A percentile compares a stretch with the other conserved stretches of the same genome.
These are phyloP conservation scores for Evernia prunastri DNA, from an alignment of 495 filamentous ascomycete species.

Conservation along the genomic window DNA sequence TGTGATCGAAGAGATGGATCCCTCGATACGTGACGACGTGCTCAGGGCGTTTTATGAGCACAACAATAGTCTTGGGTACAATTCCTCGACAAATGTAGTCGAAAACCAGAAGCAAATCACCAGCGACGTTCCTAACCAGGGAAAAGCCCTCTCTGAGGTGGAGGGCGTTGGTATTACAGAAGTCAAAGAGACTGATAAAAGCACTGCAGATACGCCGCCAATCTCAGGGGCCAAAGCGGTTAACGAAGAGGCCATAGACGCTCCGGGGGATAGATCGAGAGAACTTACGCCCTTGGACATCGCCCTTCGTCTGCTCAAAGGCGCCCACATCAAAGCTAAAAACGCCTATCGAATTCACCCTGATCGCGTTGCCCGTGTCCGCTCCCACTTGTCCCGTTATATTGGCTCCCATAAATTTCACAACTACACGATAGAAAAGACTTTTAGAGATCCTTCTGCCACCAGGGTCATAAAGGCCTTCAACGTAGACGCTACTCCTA, in stretches of 20 bases:
- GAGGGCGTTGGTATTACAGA: not conserved
- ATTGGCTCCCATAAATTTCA: constrained; percentile 82
- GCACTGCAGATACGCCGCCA: not conserved
- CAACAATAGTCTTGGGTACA: constrained; percentile 31
- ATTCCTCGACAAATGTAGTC: not conserved
- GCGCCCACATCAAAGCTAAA: constrained; percentile 70
- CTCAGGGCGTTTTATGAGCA: constrained; percentile 37
- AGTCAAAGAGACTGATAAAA: not conserved
- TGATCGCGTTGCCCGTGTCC: constrained; percentile 61
- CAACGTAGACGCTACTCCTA: constrained; percentile 59
- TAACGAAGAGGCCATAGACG: not conserved
- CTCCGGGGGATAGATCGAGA: constrained; percentile 8
- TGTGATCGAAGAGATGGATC: constrained; percentile 53
- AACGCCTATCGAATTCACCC: constrained; percentile 72
- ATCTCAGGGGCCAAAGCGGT: not conserved
- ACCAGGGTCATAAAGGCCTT: constrained; percentile 89
- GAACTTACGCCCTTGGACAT: constrained; percentile 40
- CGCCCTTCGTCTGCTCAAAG: constrained; percentile 68
- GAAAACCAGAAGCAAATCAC: constrained; percentile 14
- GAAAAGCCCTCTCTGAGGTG: not conserved
- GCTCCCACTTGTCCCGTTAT: constrained; percentile 62
- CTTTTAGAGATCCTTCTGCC: constrained; percentile 66
- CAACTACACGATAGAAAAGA: constrained; percentile 93
- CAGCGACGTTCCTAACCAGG: not conserved
- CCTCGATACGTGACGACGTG: constrained; percentile 35